Base-by-base conservation (phyloP, 2,329 filamentous ascomycete species). In the Penicillium sp. region DNA sequence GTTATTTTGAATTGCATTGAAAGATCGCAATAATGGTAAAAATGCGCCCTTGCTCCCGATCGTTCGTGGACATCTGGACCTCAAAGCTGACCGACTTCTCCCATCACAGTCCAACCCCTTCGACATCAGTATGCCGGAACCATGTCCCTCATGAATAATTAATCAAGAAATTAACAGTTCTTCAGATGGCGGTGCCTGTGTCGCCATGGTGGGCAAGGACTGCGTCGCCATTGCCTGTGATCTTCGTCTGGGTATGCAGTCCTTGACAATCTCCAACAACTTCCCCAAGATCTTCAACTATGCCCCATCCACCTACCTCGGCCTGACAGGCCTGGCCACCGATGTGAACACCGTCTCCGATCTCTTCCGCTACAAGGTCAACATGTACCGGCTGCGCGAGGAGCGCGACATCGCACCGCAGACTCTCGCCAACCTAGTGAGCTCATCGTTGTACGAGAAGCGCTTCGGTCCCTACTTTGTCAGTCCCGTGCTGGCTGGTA, bases 201-300 rank as follows among this genome's bases (percentile, higher is more conserved):
- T 97, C 65, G 93, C 93, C 77, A 97, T 97, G 94, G 92, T 96
- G 63, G 94, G 94, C 81, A 97, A 99, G 80, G 92, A 97, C 86
- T 99, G 94, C 78, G 94, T 99, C 58, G 94, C 94, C 78, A 97
- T 99, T 74, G 94, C 94, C 75, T 99, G 94, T 82, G 94, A 99
- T 78, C 90, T 99, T 64, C 93, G 94, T 61, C 90, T 99, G 64
- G 94, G 94, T 69, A 87, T 97, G 72, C 94, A 99, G 80, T 84
- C 94, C 71, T 84, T 99, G 72, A 99, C 94, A 60, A 90, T 99
- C 56, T 97, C 91, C 75, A 99, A 99, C 87, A 75, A 97, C 87
- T 97, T 97, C 83, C 94, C 94, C 80, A 99, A 99, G 83, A 90
- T 99, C 82, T 97, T 97, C 86, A 86, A 88, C 76, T 97, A 96